Percentiles rank a stretch among this genome's conserved stretches.
phyloP scores from a whole-genome alignment of 495 filamentous ascomycete genomes.

The Penicillium robsamsonii region DNA sequence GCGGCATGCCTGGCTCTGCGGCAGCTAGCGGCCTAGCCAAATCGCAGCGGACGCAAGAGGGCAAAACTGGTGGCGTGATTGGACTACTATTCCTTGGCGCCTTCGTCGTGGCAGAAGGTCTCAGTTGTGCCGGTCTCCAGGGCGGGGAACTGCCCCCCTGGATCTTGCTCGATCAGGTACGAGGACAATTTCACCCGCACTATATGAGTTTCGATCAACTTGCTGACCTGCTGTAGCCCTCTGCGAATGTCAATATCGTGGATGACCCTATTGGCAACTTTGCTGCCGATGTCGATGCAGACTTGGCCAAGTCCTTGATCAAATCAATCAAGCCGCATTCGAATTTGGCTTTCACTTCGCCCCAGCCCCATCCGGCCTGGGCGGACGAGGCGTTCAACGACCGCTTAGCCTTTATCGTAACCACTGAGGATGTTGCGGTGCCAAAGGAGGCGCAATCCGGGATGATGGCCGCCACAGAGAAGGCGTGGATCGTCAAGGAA shows the following conservation, averaged over 20 bases:
- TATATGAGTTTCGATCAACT: no score
- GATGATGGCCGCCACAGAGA: constrained; percentile 24
- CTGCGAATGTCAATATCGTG: constrained; percentile 17
- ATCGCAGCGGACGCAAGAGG: no score
- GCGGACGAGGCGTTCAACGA: constrained; percentile 18
- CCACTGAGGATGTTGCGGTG: constrained; percentile 23
- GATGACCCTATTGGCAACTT: constrained; percentile 25
- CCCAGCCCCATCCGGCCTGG: constrained; percentile 29
- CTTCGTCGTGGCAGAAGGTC: constrained; percentile 27
- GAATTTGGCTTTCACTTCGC: constrained; percentile 24
- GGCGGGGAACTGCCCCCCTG: constrained; percentile 27
- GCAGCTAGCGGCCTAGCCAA: no score
- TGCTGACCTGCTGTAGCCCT: constrained; percentile 16
- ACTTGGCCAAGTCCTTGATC: constrained; percentile 5
- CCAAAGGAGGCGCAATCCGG: constrained; percentile 25
- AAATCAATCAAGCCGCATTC: constrained; percentile 28
- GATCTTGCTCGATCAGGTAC: constrained; percentile 29
- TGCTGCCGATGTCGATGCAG: constrained; percentile 26
- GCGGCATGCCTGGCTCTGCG: no score
- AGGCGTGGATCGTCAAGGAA: constrained; percentile 27
- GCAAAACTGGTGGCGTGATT: constrained; percentile 26
- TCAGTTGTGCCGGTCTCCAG: constrained; percentile 27
- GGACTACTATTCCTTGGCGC: constrained; percentile 32
- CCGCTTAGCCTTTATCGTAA: constrained; percentile 27
- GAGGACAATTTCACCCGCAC: not conserved